Evolutionary conservation across 352 stramenopile genomes (phyloP), one percentile per base, ranked within the genome.

Genomic region (Phytophthora fragariae): DNA sequence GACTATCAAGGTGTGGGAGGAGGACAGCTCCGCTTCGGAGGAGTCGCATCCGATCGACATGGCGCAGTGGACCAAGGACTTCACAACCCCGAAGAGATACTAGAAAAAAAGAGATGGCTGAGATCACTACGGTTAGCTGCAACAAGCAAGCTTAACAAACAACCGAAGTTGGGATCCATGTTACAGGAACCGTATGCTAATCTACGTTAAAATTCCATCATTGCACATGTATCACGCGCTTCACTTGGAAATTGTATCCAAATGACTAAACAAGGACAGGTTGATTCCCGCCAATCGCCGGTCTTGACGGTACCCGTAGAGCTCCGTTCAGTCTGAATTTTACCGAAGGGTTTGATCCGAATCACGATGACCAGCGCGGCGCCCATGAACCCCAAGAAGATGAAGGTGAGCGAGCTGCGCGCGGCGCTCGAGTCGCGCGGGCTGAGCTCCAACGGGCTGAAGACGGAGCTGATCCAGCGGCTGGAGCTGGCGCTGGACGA

Each of bases 1-100:
- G 84, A 99, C 96, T 3, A 99, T 99, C 77, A 99, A 99, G 72
- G 98, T 99, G 68, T 99, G 97, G 97, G 97, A 99, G 65, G 95
- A 99, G 72, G 97, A 99, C 73, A 80, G 91, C 21, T 84, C 94
- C 7, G 97, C 98, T 0, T 99, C 92, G n/a, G 92, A 98, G 59
- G 89, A 99, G 65, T 97, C 88, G 44, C 90, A 99, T 76, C 97
- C 98, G 24, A 98, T 99, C 66, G 97, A 99, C 86, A 99, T 99
- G 97, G 77, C 86, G 37, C 84, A 85, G 39, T 99, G 98, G 97
- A 98, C 96, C n/a, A 99, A 99, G 78, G 88, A 96, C 19, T 96
- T 93, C 72, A 95, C 88, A 5, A 86, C 88, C 5, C 84, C 86
- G 19, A 96, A 95, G 76, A 72, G 89, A 65, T 94, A 93, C 76